These are phyloP conservation scores for Oenanthe javanica DNA, from an alignment of 140 eudicot species.

Conservation along the genomic window DNA sequence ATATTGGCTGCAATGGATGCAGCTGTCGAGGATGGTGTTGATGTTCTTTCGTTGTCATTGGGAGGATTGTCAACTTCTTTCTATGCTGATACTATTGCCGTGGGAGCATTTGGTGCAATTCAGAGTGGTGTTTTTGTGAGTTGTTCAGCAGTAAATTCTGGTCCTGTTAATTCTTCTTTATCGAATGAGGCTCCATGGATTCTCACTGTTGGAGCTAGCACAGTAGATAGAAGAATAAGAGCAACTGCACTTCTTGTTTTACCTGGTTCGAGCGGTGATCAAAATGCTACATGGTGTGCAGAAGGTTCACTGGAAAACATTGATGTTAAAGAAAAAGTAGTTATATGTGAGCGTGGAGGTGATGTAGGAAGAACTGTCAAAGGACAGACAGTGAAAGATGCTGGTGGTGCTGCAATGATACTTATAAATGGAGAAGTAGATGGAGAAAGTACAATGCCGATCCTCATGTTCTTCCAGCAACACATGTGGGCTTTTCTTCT, in stretches of 20 bases:
- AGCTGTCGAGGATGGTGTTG: neutral
- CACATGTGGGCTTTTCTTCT: slow-evolving; percentile 22
- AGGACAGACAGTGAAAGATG: slow-evolving; percentile 33
- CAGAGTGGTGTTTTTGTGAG: slow-evolving; percentile 1
- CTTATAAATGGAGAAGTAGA: slow-evolving; percentile 16
- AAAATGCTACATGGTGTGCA: slow-evolving; percentile 15
- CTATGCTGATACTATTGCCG: neutral
- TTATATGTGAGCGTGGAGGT: slow-evolving; percentile 20
- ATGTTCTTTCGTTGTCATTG: no score
- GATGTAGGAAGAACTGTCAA: neutral
- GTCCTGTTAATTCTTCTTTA: neutral
- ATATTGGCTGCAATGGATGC: neutral
- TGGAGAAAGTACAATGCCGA: slow-evolving; percentile 25
- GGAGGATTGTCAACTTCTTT: neutral
- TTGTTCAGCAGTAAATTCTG: neutral
- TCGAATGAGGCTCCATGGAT: slow-evolving; percentile 20
- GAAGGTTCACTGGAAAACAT: slow-evolving; percentile 22
- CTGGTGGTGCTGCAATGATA: slow-evolving; percentile 43
- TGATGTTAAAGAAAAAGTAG: slow-evolving; percentile 47
- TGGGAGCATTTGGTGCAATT: slow-evolving; percentile 3
- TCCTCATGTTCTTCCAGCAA: slow-evolving; percentile 36
- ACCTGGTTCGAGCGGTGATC: slow-evolving; percentile 27
- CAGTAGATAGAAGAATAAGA: slow-evolving; percentile 41
- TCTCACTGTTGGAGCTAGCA: slow-evolving; percentile 62
- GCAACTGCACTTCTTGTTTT: slow-evolving; percentile 35